These are phyloP conservation scores for Kluyveromyces aestuarii DNA, from an alignment of 805 yeast species.

Conservation along the genomic window DNA sequence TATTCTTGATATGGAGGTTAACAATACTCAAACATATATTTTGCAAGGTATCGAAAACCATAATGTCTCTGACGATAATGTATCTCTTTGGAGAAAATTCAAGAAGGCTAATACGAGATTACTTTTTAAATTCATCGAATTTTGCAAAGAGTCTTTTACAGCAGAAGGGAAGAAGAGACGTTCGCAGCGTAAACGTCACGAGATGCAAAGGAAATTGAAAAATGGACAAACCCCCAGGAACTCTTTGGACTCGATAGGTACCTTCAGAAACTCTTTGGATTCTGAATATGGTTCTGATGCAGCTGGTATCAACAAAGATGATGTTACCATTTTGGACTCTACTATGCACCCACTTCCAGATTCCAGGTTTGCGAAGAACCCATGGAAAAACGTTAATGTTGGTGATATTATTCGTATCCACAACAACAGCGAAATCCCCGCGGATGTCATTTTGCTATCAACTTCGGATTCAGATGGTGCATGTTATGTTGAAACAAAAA, in stretches of 20 bases:
- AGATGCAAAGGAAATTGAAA: slow-evolving; percentile 18
- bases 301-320: slow-evolving; percentile 38
- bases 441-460: slow-evolving; percentile 56
- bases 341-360: slow-evolving; percentile 37
- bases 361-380: slow-evolving; percentile 27
- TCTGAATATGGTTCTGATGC: slow-evolving; percentile 29
- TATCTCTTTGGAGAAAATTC: slow-evolving; percentile 60
- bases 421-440: slow-evolving; percentile 73
- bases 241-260: slow-evolving; percentile 31
- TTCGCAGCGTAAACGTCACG: slow-evolving; percentile 26
- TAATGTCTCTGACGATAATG: slow-evolving; percentile 54
- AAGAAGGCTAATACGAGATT: slow-evolving; percentile 43
- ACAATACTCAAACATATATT: slow-evolving; percentile 64
- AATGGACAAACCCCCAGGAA: slow-evolving; percentile 27
- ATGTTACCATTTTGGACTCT: slow-evolving; percentile 46
- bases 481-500: slow-evolving; percentile 73
- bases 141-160: slow-evolving; percentile 23
- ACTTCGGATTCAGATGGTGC: slow-evolving; percentile 61
- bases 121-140: slow-evolving; percentile 18
- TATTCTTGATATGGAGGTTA: slow-evolving; percentile 60
- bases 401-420: slow-evolving; percentile 67
- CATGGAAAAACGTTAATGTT: slow-evolving; percentile 62
- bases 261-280: slow-evolving; percentile 24
- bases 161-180: slow-evolving; percentile 31
- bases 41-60: slow-evolving; percentile 45